Base-by-base conservation (phyloP, 2,329 filamentous ascomycete genomes). In the Botryosphaeria dothidea region DNA sequence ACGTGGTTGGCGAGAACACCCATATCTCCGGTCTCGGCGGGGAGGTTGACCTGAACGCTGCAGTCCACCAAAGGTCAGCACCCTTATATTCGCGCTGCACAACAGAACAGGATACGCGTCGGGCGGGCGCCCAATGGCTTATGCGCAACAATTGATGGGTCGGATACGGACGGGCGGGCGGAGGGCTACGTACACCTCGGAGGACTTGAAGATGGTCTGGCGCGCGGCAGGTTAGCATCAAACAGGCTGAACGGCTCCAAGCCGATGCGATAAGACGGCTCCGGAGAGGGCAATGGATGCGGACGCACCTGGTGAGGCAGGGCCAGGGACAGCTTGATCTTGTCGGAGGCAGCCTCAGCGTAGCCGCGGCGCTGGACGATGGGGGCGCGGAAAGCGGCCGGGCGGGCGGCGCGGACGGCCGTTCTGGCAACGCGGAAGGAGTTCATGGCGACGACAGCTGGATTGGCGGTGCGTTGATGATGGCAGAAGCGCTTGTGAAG, bases 1-100 rank as follows among this genome's bases (percentile, higher is more conserved):
- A 99, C 95, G 88, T 99, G 95, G 87, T 95, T 96, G 80, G 95
- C 95, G 78, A 99, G 91, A 75, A 99, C 90, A 91, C 95, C 95
- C 95, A 99, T 99, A 75, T 98, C 95, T 80, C 95, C 95, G 69
- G 93, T 96, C 82, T 97, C 95, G 77, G 95, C 95, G 80, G 95
- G 91, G 77, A 99, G 90, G 88, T 99, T 99, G 86, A 99, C 95
- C 86, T 99, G 95, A 77, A 98, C 90, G 83, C 91, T 93, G 77
- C 77, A 71, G 52, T 54, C 66, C 54, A 52, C 48, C 43, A 66
- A 66, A 67, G 67, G 69, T 76, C 70, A 78, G 76, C 72, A 72
- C 69, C 69, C 46, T 8, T 60, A 15, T n/a, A 13, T n/a, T 13
- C n/a, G 56, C 41, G 36, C 45, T 67, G 60, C 58, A 57, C 21